These are phyloP conservation scores for Populus trichocarpa DNA, from an alignment of 441 rosid genomes.

Conservation along the genomic window DNA sequence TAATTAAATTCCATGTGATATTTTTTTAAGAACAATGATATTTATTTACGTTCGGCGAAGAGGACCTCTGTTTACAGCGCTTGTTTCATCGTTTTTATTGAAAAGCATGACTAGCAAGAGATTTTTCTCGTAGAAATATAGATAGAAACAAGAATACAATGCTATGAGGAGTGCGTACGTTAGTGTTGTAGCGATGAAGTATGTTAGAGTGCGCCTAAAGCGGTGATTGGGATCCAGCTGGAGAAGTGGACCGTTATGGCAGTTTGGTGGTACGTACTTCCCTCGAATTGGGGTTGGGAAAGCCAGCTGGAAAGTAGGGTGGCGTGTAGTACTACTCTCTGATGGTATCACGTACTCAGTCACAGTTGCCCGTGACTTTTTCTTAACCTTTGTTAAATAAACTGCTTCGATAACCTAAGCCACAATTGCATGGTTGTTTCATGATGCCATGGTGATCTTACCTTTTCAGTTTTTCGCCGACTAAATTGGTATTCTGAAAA, in stretches of 20 bases:
- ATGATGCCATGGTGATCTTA: not conserved
- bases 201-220: not conserved
- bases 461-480: not conserved
- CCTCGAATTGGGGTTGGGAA: constrained; percentile 18
- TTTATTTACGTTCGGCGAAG: not conserved
- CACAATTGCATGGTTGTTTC: no score
- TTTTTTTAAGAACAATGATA: not conserved
- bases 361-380: not conserved
- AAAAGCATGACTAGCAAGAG: not conserved
- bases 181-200: not conserved
- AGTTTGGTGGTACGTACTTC: not conserved
- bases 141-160: no score
- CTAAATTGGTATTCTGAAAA: no score
- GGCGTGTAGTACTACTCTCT: not conserved
- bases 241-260: constrained; percentile 24
- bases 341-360: not conserved
- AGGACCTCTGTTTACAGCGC: not conserved
- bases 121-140: not conserved
- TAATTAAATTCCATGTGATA: not conserved
- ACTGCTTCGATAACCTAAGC: not conserved
- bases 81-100: not conserved
- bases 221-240: constrained; percentile 41
- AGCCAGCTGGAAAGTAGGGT: constrained; percentile 30
- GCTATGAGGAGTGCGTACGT: not conserved
- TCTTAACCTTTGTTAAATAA: not conserved